Conservation (phyloP, 2,329 filamentous ascomycete genomes). For the Aphanocladium album region DNA sequence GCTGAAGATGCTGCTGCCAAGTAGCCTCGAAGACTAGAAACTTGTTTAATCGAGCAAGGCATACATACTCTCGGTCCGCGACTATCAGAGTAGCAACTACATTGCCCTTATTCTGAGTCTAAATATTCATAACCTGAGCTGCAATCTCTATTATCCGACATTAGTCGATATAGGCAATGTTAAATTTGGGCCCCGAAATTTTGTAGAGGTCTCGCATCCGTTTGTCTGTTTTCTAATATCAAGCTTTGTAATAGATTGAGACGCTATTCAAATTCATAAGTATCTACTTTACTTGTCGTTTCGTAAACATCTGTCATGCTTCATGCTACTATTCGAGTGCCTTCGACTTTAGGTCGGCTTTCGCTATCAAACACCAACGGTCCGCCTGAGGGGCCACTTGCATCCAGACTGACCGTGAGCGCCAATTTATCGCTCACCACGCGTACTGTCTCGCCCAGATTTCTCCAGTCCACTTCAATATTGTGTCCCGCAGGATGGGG, state of each 20-base stretch:
- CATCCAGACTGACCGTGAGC: conserved; percentile 69
- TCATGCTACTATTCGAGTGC: conserved; percentile 8
- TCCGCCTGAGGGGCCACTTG: conserved; percentile 59
- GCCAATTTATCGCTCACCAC: conserved; percentile 67
- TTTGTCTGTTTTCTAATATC: conserved; percentile 1
- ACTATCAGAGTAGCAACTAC: not conserved
- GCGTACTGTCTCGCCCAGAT: conserved; percentile 69
- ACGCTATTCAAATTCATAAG: not conserved
- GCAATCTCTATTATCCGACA: not conserved
- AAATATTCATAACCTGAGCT: not conserved
- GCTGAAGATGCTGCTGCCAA: conserved; percentile 9
- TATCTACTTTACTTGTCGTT: not conserved
- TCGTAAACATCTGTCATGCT: not conserved
- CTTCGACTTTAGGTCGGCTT: conserved; percentile 16
- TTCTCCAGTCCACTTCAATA: conserved; percentile 77
- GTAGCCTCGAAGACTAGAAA: not conserved
- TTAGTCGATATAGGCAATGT: not conserved
- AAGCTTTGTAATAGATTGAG: not conserved
- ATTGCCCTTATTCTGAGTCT: not conserved
- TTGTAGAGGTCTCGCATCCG: not conserved
- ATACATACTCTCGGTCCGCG: not conserved
- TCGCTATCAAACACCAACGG: conserved; percentile 64
- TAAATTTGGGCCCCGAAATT: not conserved
- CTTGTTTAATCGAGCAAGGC: not conserved
- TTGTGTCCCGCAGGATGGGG: conserved; percentile 22